Conservation (phyloP, 2,329 filamentous ascomycete genomes). For the Xylaria sp. region DNA sequence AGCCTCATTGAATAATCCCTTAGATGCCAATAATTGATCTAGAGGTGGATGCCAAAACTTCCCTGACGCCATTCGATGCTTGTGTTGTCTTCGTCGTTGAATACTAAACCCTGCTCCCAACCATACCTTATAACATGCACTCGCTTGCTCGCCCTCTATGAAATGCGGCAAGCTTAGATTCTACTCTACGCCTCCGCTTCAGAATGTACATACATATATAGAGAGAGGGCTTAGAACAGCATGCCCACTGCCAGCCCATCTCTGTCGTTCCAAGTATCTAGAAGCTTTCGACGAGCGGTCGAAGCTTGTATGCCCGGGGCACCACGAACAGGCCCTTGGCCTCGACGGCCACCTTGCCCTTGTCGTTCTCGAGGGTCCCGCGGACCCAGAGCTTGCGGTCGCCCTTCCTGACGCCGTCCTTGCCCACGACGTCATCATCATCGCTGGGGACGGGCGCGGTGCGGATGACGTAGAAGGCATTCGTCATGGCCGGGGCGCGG, state of each 20-base stretch:
- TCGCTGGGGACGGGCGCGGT: constrained; percentile 55
- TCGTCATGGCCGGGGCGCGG: constrained; percentile 67
- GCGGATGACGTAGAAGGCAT: constrained; percentile 72
- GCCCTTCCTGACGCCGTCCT: constrained; percentile 45
- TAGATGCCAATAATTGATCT: neutral
- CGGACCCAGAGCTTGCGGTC: constrained; percentile 65
- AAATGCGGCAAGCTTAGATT: constrained; percentile 1
- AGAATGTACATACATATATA: neutral
- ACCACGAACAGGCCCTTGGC: constrained; percentile 69
- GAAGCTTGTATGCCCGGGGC: constrained; percentile 60
- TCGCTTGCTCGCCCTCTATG: neutral
- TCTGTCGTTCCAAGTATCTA: constrained; percentile 40
- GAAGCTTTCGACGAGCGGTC: constrained; percentile 54
- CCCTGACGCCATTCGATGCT: constrained; percentile 22
- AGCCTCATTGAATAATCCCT: neutral
- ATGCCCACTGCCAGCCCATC: neutral
- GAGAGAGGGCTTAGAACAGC: too few species aligned
- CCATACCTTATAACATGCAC: neutral
- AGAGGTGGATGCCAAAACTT: neutral
- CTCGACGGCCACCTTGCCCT: constrained; percentile 68
- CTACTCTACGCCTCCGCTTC: constrained; percentile 20
- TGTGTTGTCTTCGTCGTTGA: constrained; percentile 4
- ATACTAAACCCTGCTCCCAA: neutral
- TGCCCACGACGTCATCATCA: constrained; percentile 43
- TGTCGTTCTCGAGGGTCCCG: constrained; percentile 64